Conservation (phyloP, 1,139 yeast genomes). For the Magnusiomyces fungicola region DNA sequence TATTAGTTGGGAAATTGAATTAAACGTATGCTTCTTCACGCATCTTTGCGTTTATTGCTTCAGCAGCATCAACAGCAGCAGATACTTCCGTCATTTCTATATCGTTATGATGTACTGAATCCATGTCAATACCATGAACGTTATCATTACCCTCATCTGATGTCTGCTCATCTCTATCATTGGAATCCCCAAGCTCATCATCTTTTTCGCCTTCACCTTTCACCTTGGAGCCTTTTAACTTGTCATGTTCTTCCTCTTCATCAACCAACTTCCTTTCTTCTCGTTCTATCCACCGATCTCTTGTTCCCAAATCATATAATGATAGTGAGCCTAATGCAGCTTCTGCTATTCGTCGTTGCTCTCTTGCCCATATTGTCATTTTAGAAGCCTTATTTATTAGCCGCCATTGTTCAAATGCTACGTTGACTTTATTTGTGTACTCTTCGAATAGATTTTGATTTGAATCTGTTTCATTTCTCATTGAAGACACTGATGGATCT, state of each 20-base stretch:
- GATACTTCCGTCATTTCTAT: too few species aligned
- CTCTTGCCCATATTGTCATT: slow-evolving; percentile 39
- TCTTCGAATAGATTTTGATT: slow-evolving; percentile 12
- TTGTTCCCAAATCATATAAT: slow-evolving; percentile 37
- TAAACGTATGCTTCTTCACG: too few species aligned
- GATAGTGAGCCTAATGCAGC: slow-evolving; percentile 38
- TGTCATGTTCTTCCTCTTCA: neutral
- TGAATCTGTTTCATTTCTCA: neutral
- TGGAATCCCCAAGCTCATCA: too few species aligned
- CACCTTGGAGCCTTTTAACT: neutral
- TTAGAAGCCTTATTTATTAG: slow-evolving; percentile 31
- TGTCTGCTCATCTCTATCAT: too few species aligned
- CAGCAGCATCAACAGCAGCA: too few species aligned
- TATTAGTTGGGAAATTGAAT: too few species aligned
- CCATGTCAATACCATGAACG: too few species aligned
- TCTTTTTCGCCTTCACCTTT: neutral
- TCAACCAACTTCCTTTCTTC: slow-evolving; percentile 25
- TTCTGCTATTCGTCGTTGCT: slow-evolving; percentile 39
- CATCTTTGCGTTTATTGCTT: too few species aligned
- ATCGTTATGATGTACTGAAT: too few species aligned
- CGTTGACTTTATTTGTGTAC: slow-evolving; percentile 29
- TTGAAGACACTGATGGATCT: neutral
- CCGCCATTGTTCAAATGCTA: slow-evolving; percentile 41
- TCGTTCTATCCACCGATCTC: slow-evolving; percentile 36
- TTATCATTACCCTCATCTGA: too few species aligned